A percentile compares a stretch with the other conserved stretches of the same genome.
These are phyloP conservation scores for Schizophyllum commune DNA, from an alignment of 1,284 basidiomycete species.

Conservation along the genomic window DNA sequence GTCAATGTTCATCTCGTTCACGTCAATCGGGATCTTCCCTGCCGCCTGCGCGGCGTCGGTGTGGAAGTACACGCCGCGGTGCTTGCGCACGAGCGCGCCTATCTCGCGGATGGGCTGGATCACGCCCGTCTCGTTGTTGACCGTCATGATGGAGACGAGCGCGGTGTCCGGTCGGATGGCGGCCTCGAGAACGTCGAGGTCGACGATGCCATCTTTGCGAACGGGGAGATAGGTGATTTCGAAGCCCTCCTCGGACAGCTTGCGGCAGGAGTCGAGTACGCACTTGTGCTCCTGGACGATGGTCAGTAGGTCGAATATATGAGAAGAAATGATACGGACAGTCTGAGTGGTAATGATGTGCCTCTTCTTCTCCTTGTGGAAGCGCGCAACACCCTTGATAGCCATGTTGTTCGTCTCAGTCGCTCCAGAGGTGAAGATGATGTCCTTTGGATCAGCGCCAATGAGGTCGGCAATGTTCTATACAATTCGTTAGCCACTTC, in stretches of 20 bases:
- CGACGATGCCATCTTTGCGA: conserved; percentile 78
- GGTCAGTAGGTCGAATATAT: conserved; percentile 5
- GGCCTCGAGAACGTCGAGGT: conserved; percentile 67
- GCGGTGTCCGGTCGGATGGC: conserved; percentile 86
- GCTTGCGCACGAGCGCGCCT: conserved; percentile 74
- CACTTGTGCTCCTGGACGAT: conserved; percentile 92
- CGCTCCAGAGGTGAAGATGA: conserved; percentile 97
- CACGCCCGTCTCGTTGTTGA: conserved; percentile 99
- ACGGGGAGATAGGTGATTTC: conserved; percentile 98
- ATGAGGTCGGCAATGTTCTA: conserved; percentile 88
- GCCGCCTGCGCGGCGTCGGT: conserved; percentile 97
- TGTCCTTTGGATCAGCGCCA: conserved; percentile 92
- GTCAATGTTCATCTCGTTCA: conserved; percentile 95
- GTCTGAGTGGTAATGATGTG: conserved; percentile 93
- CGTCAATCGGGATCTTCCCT: conserved; percentile 88
- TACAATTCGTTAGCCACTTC: conserved; percentile 13
- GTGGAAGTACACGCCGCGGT: conserved; percentile 91
- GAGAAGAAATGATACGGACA: conserved; percentile 33
- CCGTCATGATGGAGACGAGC: conserved; percentile 94
- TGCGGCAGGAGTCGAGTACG: conserved; percentile 95
- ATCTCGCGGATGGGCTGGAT: conserved; percentile 98
- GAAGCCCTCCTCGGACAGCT: conserved; percentile 93
- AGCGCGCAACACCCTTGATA: conserved; percentile 95
- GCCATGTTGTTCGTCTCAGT: conserved; percentile 99
- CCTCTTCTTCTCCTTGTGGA: conserved; percentile 84